Evolutionary conservation across 2,329 filamentous ascomycete species (phyloP).

Genomic region (Ilyonectria mors-panacis): DNA sequence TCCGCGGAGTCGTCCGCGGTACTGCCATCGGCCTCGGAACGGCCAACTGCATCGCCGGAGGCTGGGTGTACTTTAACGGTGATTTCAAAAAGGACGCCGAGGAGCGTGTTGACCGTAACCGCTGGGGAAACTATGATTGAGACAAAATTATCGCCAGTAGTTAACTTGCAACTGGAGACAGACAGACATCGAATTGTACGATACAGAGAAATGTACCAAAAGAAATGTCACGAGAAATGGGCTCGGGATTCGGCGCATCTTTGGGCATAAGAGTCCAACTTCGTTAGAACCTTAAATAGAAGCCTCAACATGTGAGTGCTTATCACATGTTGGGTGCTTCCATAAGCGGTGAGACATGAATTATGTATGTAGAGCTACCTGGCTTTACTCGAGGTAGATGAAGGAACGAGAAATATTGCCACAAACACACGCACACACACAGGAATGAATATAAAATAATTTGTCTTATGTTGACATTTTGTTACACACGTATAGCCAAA

Average conservation of each 20-base stretch:
- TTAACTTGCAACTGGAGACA: background rate
- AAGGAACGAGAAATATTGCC: background rate
- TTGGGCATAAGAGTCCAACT: background rate
- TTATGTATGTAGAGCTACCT: background rate
- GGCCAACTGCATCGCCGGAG: conserved; percentile 64
- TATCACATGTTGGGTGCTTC: background rate
- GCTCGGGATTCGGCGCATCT: background rate
- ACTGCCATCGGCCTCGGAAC: conserved; percentile 65
- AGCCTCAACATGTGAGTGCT: background rate
- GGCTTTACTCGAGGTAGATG: too few species aligned
- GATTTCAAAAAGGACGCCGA: conserved; percentile 65
- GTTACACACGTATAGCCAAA: background rate
- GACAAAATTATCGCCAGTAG: background rate
- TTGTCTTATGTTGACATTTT: background rate
- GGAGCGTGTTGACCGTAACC: conserved; percentile 64
- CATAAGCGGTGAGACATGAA: background rate
- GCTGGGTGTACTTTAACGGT: conserved; percentile 67
- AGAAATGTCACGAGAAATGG: background rate
- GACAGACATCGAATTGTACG: background rate
- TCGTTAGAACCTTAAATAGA: background rate
- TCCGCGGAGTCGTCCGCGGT: conserved; percentile 66
- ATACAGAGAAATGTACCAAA: conserved; percentile 7
- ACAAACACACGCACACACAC: background rate
- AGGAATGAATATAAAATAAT: background rate
- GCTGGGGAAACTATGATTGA: conserved; percentile 60